These are phyloP conservation scores for Bathelium albidoporum DNA, from an alignment of 495 filamentous ascomycete species.

Conservation along the genomic window DNA sequence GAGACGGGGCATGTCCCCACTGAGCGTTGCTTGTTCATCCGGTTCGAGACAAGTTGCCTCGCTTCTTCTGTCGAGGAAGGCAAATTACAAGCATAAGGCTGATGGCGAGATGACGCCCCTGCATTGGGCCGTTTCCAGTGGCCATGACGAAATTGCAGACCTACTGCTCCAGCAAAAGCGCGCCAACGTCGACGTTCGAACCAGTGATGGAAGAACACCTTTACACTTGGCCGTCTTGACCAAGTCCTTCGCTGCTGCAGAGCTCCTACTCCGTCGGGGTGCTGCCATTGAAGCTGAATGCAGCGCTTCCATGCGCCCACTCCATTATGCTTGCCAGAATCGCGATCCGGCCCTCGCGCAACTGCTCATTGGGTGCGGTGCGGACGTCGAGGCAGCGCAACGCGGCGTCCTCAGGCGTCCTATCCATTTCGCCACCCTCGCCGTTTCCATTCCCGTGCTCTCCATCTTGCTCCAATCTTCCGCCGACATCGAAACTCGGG, in stretches of 20 bases:
- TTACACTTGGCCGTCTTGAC: constrained; percentile 37
- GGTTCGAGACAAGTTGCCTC: constrained; percentile 27
- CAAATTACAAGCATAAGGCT: constrained; percentile 25
- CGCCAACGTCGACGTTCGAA: constrained; percentile 22
- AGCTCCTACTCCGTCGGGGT: constrained; percentile 30
- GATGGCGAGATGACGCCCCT: constrained; percentile 38
- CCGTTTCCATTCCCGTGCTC: constrained; percentile 28
- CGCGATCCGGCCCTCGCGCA: constrained; percentile 30
- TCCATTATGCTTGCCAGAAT: constrained; percentile 39
- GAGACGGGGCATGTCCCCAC: constrained; percentile 31
- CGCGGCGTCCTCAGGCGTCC: constrained; percentile 26
- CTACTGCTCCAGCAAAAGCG: constrained; percentile 26
- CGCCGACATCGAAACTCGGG: constrained; percentile 33
- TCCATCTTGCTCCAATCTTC: constrained; percentile 33
- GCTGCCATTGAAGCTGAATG: constrained; percentile 27
- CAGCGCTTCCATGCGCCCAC: constrained; percentile 25
- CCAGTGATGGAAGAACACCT: constrained; percentile 31
- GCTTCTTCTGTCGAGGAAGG: constrained; percentile 32
- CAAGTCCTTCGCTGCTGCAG: constrained; percentile 34
- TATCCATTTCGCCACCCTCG: constrained; percentile 33
- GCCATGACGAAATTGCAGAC: constrained; percentile 34
- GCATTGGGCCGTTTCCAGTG: constrained; percentile 38
- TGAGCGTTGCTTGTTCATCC: constrained; percentile 35
- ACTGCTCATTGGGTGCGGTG: constrained; percentile 33
- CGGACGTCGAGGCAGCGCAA: constrained; percentile 33